Evolutionary conservation across 805 yeast species (phyloP).

Genomic region (Wickerhamiella azyma): DNA sequence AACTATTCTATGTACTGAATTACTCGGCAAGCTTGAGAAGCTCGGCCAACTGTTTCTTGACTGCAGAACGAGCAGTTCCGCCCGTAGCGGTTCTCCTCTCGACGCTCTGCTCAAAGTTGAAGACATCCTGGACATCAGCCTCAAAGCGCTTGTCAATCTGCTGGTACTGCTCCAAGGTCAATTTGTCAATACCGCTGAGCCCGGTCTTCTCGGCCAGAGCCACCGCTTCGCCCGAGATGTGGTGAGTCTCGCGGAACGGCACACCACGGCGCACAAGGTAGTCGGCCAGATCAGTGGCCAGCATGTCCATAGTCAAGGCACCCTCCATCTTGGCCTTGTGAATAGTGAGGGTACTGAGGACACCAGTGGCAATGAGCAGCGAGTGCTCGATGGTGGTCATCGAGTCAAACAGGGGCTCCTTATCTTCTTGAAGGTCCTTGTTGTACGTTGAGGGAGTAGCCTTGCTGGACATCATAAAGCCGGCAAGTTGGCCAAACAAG

Average conservation of each 20-base stretch:
- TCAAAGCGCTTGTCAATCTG: constrained; percentile 67
- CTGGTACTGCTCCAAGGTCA: constrained; percentile 65
- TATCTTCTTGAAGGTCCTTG: constrained; percentile 98
- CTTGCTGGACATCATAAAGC: constrained; percentile 90
- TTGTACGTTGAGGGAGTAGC: constrained; percentile 97
- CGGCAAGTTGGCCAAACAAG: constrained; percentile 87
- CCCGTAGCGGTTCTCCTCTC: constrained; percentile 96
- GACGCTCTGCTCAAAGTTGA: constrained; percentile 83
- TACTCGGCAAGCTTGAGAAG: background rate
- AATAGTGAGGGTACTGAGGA: constrained; percentile 70
- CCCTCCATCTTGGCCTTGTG: constrained; percentile 64
- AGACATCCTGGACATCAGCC: constrained; percentile 69
- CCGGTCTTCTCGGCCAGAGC: constrained; percentile 69
- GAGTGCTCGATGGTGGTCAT: constrained; percentile 88
- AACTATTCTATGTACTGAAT: background rate
- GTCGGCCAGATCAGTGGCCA: constrained; percentile 97
- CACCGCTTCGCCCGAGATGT: constrained; percentile 96
- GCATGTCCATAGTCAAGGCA: constrained; percentile 96
- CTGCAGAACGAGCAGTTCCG: constrained; percentile 89
- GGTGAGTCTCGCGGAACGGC: constrained; percentile 98
- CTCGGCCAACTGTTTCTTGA: constrained; percentile 50
- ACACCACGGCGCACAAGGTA: constrained; percentile 95
- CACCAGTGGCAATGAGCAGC: constrained; percentile 88
- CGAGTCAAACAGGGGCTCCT: constrained; percentile 93
- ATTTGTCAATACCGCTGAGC: constrained; percentile 73